Evolutionary conservation across 2,329 filamentous ascomycete species (phyloP).

Genomic region (Akanthomyces muscarius): DNA sequence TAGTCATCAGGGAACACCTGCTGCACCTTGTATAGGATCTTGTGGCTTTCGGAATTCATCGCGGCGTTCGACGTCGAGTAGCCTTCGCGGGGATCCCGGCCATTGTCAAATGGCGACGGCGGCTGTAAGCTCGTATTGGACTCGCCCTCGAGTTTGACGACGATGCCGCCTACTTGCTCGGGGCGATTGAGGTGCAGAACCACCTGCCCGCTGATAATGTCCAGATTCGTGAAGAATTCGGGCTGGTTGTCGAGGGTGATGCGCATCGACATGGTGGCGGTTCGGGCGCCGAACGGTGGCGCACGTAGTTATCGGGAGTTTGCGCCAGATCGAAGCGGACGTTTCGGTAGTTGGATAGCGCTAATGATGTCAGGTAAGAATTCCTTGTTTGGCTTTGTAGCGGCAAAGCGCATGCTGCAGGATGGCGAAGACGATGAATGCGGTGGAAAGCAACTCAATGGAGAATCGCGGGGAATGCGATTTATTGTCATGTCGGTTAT

Average conservation of each 20-base stretch:
- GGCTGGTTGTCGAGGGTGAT: conserved; percentile 63
- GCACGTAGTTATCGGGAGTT: neutral
- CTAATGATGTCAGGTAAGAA: neutral
- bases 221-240: conserved; percentile 76
- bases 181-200: conserved; percentile 57
- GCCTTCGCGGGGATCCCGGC: conserved; percentile 35
- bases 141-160: conserved; percentile 82
- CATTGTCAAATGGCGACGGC: conserved; percentile 38
- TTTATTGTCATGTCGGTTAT: neutral
- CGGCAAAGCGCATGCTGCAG: neutral
- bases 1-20: conserved; percentile 66
- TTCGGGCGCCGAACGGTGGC: conserved; percentile 6
- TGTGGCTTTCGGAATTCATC: conserved; percentile 56
- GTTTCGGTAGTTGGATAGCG: neutral
- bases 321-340: neutral
- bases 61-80: conserved; percentile 20
- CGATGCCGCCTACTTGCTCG: conserved; percentile 67
- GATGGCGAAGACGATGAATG: neutral
- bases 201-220: conserved; percentile 62
- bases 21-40: conserved; percentile 70
- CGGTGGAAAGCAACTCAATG: neutral
- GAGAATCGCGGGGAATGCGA: conserved; percentile 6
- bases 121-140: conserved; percentile 61
- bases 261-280: conserved; percentile 57
- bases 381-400: neutral